Base-by-base conservation (phyloP, 768 basidiomycete genomes). In the Roridomyces roridus region DNA sequence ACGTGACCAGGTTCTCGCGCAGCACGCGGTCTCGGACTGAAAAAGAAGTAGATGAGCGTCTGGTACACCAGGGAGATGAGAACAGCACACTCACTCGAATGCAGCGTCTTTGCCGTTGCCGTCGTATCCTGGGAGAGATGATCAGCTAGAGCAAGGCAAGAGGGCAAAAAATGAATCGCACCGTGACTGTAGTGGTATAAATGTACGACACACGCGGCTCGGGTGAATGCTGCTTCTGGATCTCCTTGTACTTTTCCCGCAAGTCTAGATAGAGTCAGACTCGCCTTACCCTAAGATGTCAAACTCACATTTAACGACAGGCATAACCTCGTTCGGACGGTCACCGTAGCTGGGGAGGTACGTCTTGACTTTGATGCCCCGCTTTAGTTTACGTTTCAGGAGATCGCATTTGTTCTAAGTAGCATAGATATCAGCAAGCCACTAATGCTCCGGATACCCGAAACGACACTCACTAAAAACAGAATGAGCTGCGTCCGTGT, bases 161-260 rank as follows among this genome's bases (percentile, higher is more conserved):
- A 11, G 8, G 44, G 20, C 36, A 29, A 43, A 55, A 35, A 49
- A 54, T 26, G 43, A 6, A 76, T n/a, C 80, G 58, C 69, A 88
- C 88, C 51, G 87, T 86, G 8, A 87, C 87, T 31, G 87, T 86
- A 1, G 89, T 91, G 3, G 85, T 73, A 64, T 87, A 88, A 29
- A 86, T 84, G 68, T 89, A 89, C 29, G 81, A 78, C 9, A 79
- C 73, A 12, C 88, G 79, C 6, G 74, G 74, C 54, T 79, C 75
- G 9, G 86, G 85, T 2, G 87, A 88, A 50, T 74, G 71, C 20
- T 85, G 74, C 46, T 80, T 82, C 57, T 80, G 80, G 5, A 88
- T 86, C 36, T 87, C 85, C 63, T 81, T 87, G 69, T 91, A 91
- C 66, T 88, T 88, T 44, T 83, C 81, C 45, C 82, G 79, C 21